Evolutionary conservation across 2,329 filamentous ascomycete genomes (phyloP).

Genomic region (Clarireedia monteithiana): DNA sequence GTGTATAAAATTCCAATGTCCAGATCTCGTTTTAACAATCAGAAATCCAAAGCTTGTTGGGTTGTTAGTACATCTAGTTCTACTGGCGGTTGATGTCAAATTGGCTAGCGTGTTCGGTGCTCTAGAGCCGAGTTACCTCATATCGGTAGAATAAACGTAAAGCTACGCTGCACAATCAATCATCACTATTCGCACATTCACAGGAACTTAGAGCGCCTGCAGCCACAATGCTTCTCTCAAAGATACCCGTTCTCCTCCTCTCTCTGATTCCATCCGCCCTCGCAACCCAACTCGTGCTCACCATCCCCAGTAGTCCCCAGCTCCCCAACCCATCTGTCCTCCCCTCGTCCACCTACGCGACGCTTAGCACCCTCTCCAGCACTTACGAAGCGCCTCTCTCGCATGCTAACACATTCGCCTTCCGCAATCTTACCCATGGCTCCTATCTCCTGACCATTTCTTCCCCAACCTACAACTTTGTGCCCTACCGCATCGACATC

Average conservation of each 20-base stretch:
- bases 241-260: background rate
- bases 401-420: slow-evolving; percentile 63
- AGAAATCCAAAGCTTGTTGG: no score
- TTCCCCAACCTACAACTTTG: slow-evolving; percentile 66
- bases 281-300: slow-evolving; percentile 25
- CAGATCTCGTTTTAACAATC: no score
- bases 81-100: no score
- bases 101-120: no score
- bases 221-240: background rate
- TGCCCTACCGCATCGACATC: slow-evolving; percentile 74
- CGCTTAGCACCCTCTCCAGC: slow-evolving; percentile 50
- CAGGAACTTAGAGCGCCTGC: no score
- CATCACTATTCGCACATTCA: no score
- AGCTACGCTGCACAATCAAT: no score
- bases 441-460: slow-evolving; percentile 81
- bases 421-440: slow-evolving; percentile 61
- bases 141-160: no score
- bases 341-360: slow-evolving; percentile 52
- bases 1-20: no score
- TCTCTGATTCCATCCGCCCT: slow-evolving; percentile 30
- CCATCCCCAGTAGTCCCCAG: slow-evolving; percentile 20
- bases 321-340: slow-evolving; percentile 34
- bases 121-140: no score
- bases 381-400: slow-evolving; percentile 55
- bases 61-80: no score